A percentile compares a stretch with the other conserved stretches of the same genome.
Evolutionary conservation across 306 rosid species (phyloP).

Genomic region (Cucurbita argyrosperma): DNA sequence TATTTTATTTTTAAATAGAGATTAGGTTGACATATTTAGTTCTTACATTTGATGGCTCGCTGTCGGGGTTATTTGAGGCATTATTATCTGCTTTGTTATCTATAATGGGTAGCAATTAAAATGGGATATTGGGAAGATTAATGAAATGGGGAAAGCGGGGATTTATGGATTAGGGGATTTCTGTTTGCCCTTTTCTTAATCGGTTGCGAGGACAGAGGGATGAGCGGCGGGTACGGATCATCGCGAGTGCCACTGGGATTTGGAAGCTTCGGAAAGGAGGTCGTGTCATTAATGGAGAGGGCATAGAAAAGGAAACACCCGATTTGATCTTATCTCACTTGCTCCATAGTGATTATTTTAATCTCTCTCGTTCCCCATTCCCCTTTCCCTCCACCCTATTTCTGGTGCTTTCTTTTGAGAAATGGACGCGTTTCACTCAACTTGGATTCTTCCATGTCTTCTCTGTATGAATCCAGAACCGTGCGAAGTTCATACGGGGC

Average conservation of each 20-base stretch:
- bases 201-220: background rate
- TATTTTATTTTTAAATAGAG: no score
- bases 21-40: background rate
- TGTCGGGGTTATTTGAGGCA: background rate
- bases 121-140: background rate
- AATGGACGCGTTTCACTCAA: background rate
- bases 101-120: background rate
- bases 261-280: constrained; percentile 37
- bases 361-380: background rate
- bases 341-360: background rate
- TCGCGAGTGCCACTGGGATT: constrained; percentile 19
- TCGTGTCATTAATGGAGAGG: background rate
- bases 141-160: background rate
- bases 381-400: background rate
- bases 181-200: background rate
- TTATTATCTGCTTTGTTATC: background rate
- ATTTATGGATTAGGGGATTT: background rate
- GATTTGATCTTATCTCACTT: background rate
- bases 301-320: background rate
- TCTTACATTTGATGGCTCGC: background rate
- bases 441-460: constrained; percentile 1
- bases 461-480: background rate
- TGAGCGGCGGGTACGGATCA: background rate
- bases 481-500: background rate
- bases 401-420: background rate